phyloP scores from a whole-genome alignment of 139 green algal species.

The Desmodesmus armatus region DNA sequence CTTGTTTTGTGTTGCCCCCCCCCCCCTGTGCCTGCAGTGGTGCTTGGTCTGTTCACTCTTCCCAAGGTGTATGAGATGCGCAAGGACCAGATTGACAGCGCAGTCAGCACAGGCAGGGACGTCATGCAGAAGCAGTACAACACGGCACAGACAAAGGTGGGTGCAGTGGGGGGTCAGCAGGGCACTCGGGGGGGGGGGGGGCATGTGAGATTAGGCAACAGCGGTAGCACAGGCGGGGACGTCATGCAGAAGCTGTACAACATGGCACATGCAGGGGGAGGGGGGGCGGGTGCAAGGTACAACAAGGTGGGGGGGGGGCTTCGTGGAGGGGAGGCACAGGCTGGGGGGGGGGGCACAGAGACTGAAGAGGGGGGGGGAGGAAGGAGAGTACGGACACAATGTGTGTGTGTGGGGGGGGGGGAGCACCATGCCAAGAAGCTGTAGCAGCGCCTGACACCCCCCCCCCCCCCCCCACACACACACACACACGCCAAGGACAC shows the following conservation, averaged over 20 bases:
- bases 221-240: neutral
- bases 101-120: neutral
- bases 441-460: neutral
- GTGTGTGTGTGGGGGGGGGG: no score
- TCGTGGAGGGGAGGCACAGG: no score
- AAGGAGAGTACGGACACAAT: no score
- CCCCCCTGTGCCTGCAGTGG: slow-evolving; percentile 32
- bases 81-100: slow-evolving; percentile 51
- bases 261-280: no score
- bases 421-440: neutral
- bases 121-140: neutral
- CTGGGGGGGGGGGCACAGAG: no score
- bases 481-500: no score
- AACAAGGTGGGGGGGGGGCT: neutral
- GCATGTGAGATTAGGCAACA: no score
- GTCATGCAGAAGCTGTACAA: neutral
- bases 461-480: neutral
- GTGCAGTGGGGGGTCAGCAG: no score
- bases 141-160: neutral
- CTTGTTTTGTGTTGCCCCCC: neutral
- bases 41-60: slow-evolving; percentile 47
- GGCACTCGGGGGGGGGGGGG: no score
- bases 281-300: neutral
- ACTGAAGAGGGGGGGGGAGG: no score
- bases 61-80: slow-evolving; percentile 59